Conservation (phyloP, 805 yeast species). For the Saccharomycopsis vini region DNA sequence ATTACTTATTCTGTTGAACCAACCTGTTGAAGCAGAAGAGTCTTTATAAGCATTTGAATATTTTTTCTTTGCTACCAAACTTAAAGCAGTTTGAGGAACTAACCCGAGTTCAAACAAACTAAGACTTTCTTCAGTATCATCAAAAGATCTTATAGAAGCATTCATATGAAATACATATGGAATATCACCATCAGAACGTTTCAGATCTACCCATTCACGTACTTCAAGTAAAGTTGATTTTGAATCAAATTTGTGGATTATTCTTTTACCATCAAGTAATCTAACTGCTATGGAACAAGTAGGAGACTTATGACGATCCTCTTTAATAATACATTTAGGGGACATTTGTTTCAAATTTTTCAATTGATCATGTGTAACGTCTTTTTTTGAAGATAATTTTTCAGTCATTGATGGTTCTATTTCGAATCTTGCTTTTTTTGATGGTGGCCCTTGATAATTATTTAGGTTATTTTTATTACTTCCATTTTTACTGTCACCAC, state of each 20-base stretch:
- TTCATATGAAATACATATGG: constrained; percentile 40
- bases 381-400: not conserved
- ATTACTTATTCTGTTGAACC: constrained; percentile 27
- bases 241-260: constrained; percentile 42
- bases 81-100: constrained; percentile 65
- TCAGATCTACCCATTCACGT: constrained; percentile 48
- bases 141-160: constrained; percentile 55
- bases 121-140: constrained; percentile 50
- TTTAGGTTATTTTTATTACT: constrained; percentile 1
- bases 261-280: constrained; percentile 55
- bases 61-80: constrained; percentile 51
- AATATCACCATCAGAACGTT: constrained; percentile 38
- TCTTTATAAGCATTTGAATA: constrained; percentile 26
- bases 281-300: constrained; percentile 41
- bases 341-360: not conserved
- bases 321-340: not conserved
- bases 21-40: constrained; percentile 22
- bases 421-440: constrained; percentile 29
- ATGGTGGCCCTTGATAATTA: constrained; percentile 22
- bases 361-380: not conserved
- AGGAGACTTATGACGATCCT: constrained; percentile 1
- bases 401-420: constrained; percentile 21
- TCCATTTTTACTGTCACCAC: not conserved
- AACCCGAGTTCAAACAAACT: constrained; percentile 48
- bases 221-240: constrained; percentile 44